Evolutionary conservation across 2,329 filamentous ascomycete genomes (phyloP).

Genomic region (Diaporthe vaccinii): DNA sequence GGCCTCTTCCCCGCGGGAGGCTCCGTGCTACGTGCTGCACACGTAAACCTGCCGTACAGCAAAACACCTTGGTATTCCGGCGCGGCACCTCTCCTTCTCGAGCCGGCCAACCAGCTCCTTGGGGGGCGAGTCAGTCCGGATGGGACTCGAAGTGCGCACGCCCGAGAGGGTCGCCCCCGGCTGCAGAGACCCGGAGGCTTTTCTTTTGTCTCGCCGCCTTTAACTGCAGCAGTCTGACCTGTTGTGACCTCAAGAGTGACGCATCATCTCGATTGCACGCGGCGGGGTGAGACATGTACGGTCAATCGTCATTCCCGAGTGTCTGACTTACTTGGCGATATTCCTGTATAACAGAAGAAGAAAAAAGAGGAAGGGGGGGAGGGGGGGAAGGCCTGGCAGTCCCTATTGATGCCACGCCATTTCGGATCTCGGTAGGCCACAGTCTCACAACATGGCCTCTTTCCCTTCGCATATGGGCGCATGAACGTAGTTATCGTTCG

Average conservation of each 20-base stretch:
- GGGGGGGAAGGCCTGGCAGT: background rate
- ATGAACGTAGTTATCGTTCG: background rate
- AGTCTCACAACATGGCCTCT: no score
- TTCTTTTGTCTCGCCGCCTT: background rate
- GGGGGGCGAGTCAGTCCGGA: slow-evolving; percentile 4
- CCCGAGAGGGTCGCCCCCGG: background rate
- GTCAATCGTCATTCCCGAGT: background rate
- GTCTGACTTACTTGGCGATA: background rate
- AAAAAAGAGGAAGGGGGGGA: no score
- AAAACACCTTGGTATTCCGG: background rate
- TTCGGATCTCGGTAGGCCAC: background rate
- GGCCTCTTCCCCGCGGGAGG: background rate
- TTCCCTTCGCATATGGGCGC: no score
- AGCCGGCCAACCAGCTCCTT: slow-evolving; percentile 14
- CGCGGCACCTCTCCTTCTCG: background rate
- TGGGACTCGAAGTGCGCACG: slow-evolving; percentile 2
- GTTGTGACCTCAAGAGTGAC: background rate
- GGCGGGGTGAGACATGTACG: background rate
- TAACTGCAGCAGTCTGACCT: background rate
- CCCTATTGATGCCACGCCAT: background rate
- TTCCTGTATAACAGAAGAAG: no score
- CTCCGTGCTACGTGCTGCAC: background rate
- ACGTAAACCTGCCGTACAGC: background rate
- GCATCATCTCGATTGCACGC: slow-evolving; percentile 21
- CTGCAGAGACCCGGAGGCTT: slow-evolving; percentile 12